Percentiles rank a stretch among this genome's conserved stretches.
Evolutionary conservation across 108 stramenopile genomes (phyloP).

Genomic region (Fistulifera pelliculosa): DNA sequence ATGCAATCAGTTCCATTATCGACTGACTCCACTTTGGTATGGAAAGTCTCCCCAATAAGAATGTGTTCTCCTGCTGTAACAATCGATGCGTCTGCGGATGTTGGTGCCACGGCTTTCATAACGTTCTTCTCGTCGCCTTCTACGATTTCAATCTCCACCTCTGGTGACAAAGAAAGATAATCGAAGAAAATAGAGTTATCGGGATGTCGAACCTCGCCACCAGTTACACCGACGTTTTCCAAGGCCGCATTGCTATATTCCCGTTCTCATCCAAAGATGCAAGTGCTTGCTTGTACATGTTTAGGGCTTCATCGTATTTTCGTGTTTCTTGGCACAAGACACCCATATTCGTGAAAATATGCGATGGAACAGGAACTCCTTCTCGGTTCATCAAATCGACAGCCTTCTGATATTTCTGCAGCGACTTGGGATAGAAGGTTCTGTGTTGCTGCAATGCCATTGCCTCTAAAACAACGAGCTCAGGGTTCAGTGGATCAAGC

Average conservation of each 20-base stretch:
- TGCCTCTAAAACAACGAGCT: constrained; percentile 67
- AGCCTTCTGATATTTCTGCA: constrained; percentile 74
- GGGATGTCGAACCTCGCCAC: constrained; percentile 36
- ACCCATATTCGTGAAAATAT: constrained; percentile 70
- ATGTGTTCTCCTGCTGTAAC: constrained; percentile 27
- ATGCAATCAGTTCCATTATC: constrained; percentile 19
- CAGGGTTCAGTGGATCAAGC: constrained; percentile 74
- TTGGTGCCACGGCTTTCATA: background rate
- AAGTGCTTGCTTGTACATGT: constrained; percentile 53
- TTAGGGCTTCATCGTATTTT: constrained; percentile 55
- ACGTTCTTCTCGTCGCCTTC: background rate
- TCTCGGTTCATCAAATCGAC: constrained; percentile 56
- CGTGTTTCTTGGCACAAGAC: constrained; percentile 77
- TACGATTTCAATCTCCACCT: constrained; percentile 4
- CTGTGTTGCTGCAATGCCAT: constrained; percentile 76
- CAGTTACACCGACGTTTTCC: constrained; percentile 16
- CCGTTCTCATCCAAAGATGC: constrained; percentile 37
- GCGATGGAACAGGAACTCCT: constrained; percentile 34
- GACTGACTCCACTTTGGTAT: constrained; percentile 14
- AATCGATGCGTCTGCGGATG: background rate
- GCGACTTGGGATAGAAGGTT: constrained; percentile 44
- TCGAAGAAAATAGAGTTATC: constrained; percentile 64
- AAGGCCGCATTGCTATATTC: constrained; percentile 12
- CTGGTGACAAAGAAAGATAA: constrained; percentile 24
- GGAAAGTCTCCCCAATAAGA: constrained; percentile 25